These are phyloP conservation scores for Penicillium sp. DNA, from an alignment of 2,329 filamentous ascomycete species.

Conservation along the genomic window DNA sequence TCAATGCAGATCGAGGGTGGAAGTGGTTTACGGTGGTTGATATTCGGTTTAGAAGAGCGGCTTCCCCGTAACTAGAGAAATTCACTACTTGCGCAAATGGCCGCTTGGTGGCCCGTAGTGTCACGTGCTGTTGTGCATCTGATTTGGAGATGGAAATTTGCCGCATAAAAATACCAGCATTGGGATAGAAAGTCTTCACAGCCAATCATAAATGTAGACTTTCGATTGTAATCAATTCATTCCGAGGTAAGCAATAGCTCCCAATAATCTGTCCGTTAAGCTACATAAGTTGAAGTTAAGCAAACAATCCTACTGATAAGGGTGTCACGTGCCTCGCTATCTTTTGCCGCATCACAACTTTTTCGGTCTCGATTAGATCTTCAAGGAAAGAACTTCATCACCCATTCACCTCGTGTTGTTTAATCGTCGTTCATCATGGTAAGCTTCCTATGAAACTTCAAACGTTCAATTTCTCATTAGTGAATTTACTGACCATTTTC, in stretches of 20 bases:
- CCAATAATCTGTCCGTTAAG: neutral
- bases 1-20: conserved; percentile 14
- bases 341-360: conserved; percentile 29
- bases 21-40: conserved; percentile 13
- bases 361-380: conserved; percentile 29
- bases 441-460: conserved; percentile 11
- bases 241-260: neutral
- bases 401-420: conserved; percentile 18
- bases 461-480: neutral
- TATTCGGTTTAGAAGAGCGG: conserved; percentile 14
- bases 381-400: conserved; percentile 21
- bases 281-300: neutral
- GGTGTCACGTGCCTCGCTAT: conserved; percentile 25
- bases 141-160: neutral
- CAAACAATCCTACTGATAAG: conserved; percentile 18
- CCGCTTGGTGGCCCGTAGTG: conserved; percentile 26
- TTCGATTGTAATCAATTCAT: too few species aligned
- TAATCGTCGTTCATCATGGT: conserved; percentile 33
- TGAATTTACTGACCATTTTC: conserved; percentile 11
- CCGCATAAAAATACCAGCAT: neutral
- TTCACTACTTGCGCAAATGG: conserved; percentile 34
- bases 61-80: conserved; percentile 31
- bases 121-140: conserved; percentile 26
- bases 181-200: neutral
- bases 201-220: neutral